Base-by-base conservation (phyloP, 768 basidiomycete genomes). In the Rhodotorula kratochvilovae region DNA sequence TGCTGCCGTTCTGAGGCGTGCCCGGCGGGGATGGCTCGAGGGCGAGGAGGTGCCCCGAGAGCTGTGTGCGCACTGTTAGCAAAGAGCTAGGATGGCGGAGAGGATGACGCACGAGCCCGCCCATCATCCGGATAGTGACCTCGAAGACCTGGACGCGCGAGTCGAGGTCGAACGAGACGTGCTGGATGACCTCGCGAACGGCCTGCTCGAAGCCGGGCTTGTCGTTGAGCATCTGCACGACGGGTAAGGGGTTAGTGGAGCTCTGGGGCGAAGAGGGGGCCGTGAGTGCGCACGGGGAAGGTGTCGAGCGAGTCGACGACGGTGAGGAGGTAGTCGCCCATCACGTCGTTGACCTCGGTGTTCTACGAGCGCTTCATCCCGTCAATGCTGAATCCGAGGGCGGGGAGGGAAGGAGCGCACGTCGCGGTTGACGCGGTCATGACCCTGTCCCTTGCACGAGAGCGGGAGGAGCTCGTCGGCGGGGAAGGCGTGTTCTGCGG, bases 81-180 rank as follows among this genome's bases (percentile, higher is more conserved):
- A 8, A 8, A 35, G 16, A 31, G 16, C 25, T 11, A 50, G 48
- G 48, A 10, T 10, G 29, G 2, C 31, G 33, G 27, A 54, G 29
- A 5, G 21, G 12, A 16, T 29, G 61, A 55, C 71, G 21, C 42
- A 82, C 75, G 48, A 99, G 85, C 8, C 92, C 92, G 6, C 96
- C 96, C 16, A 99, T 83, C 12, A 93, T 91, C 36, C 94, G 87
- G 66, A 98, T 98, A 1, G 91, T 97, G 17, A 90, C 91, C 82
- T 99, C 95, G 78, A 99, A 99, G 8, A 98, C 89, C 84, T 99
- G 95, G n/a, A 96, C 92, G 80, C 88, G 91, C 53, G 91, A 92
- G 80, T 97, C 88, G 67, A 92, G 89, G 78, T 97, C 90, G 80
- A 96, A 97, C 1, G 88, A 88, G 50, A 96, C 90, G 84, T 86